Conservation (phyloP, 2,329 filamentous ascomycete genomes). For the Dactylellina haptotyla region DNA sequence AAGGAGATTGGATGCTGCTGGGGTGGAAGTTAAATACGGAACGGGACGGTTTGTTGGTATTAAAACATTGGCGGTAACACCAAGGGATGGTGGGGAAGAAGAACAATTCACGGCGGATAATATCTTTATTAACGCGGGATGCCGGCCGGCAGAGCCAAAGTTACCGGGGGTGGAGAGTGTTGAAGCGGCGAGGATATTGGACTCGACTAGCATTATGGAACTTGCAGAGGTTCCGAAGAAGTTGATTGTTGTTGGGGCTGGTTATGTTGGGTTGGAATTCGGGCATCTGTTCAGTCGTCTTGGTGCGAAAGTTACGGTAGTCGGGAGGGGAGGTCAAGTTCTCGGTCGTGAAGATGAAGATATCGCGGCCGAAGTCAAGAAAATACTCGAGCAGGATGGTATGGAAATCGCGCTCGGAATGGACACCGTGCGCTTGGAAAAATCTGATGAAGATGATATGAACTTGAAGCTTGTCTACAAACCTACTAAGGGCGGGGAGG, state of each 20-base stretch:
- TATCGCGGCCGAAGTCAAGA: conserved; percentile 62
- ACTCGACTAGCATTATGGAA: conserved; percentile 66
- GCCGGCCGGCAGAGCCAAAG: conserved; percentile 62
- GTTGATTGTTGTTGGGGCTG: conserved; percentile 67
- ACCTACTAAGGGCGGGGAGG: conserved; percentile 31
- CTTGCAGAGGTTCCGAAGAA: conserved; percentile 64
- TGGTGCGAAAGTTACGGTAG: conserved; percentile 66
- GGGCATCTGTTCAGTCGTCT: conserved; percentile 67
- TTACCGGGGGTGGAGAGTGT: conserved; percentile 62
- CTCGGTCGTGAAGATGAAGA: conserved; percentile 66
- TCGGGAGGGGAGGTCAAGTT: conserved; percentile 62
- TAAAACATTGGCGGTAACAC: conserved; percentile 61
- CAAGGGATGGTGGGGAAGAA: conserved; percentile 59
- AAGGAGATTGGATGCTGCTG: conserved; percentile 61
- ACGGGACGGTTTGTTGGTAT: conserved; percentile 63
- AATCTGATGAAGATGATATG: conserved; percentile 9
- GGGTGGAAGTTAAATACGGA: conserved; percentile 65
- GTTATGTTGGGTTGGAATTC: conserved; percentile 68
- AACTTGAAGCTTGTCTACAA: conserved; percentile 26
- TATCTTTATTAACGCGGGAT: conserved; percentile 66
- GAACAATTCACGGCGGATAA: conserved; percentile 61
- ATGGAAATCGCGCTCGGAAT: conserved; percentile 42
- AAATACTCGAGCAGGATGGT: conserved; percentile 65
- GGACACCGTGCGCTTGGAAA: conserved; percentile 24
- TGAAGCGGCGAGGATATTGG: conserved; percentile 61